Percentiles rank a stretch among this genome's conserved stretches.
These are phyloP conservation scores for Retiboletus flavoniger DNA, from an alignment of 1,284 basidiomycete species.

Conservation along the genomic window DNA sequence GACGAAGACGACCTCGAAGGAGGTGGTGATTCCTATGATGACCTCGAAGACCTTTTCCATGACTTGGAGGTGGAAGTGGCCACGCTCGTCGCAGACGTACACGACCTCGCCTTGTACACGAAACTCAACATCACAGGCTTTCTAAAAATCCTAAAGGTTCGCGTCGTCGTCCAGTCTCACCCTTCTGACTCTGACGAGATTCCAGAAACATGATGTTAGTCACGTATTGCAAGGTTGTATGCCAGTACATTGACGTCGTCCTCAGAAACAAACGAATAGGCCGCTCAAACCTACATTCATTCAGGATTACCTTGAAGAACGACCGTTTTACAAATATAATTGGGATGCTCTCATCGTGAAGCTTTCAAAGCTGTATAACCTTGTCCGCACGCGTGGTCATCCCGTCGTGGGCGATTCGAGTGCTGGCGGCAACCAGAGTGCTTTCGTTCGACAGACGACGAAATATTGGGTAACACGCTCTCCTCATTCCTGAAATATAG, in stretches of 20 bases:
- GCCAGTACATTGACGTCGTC: constrained; percentile 10
- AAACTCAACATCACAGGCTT: constrained; percentile 98
- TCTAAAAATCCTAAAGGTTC: constrained; percentile 95
- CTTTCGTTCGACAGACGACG: constrained; percentile 96
- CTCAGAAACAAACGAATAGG: constrained; percentile 77
- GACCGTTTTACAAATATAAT: constrained; percentile 95
- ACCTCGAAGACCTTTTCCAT: constrained; percentile 86
- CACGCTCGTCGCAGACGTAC: constrained; percentile 94
- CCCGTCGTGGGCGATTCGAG: constrained; percentile 92
- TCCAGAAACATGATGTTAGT: constrained; percentile 78
- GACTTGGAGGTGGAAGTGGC: constrained; percentile 94
- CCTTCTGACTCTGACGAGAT: constrained; percentile 2
- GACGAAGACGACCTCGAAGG: constrained; percentile 61
- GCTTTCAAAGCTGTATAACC: constrained; percentile 92
- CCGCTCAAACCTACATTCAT: constrained; percentile 73
- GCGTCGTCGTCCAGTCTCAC: constrained; percentile 5
- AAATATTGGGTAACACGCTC: constrained; percentile 87
- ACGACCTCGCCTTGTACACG: constrained; percentile 93
- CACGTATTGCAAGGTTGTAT: neutral
- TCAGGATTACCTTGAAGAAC: constrained; percentile 89
- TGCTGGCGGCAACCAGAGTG: constrained; percentile 93
- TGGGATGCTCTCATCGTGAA: constrained; percentile 96
- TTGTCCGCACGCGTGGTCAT: constrained; percentile 93
- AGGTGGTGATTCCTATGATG: constrained; percentile 69
- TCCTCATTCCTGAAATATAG: neutral